These are phyloP conservation scores for Hypoxylon crocopeplum DNA, from an alignment of 495 filamentous ascomycete species.

Conservation along the genomic window DNA sequence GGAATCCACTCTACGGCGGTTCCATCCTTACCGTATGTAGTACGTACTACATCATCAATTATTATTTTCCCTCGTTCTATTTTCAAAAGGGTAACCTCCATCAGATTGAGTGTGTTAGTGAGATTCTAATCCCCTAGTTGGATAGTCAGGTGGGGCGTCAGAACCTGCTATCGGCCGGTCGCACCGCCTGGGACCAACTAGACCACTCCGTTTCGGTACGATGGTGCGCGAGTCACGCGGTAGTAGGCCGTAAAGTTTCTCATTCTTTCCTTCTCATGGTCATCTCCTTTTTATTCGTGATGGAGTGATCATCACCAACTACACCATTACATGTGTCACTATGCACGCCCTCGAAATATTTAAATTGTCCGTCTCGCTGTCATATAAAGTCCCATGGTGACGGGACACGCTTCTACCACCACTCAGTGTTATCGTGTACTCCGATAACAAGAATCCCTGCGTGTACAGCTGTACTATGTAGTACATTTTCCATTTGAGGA, in stretches of 20 bases:
- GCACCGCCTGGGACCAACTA: conserved; percentile 7
- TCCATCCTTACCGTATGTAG: too few species aligned
- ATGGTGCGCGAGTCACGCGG: conserved; percentile 37
- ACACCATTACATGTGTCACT: conserved; percentile 13
- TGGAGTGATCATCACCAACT: conserved; percentile 25
- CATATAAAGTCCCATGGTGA: conserved; percentile 5
- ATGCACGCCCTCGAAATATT: conserved; percentile 7
- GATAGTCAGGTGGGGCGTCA: conserved; percentile 28
- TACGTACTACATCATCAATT: too few species aligned
- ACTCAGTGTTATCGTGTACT: background rate
- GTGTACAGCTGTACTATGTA: background rate
- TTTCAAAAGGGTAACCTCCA: conserved; percentile 10
- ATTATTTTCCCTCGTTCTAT: background rate
- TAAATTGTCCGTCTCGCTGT: conserved; percentile 15
- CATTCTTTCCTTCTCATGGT: background rate
- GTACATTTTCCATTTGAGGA: conserved; percentile 4
- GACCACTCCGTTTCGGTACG: background rate
- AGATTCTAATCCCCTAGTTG: conserved; percentile 1
- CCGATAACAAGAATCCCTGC: conserved; percentile 7
- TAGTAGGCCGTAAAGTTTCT: conserved; percentile 20
- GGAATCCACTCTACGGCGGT: conserved; percentile 18
- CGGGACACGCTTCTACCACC: conserved; percentile 2
- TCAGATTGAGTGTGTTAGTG: conserved; percentile 8
- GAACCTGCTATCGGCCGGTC: conserved; percentile 34
- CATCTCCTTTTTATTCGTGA: background rate